phyloP scores from a whole-genome alignment of 805 yeast genomes.

The Ogataea paradorogensis region DNA sequence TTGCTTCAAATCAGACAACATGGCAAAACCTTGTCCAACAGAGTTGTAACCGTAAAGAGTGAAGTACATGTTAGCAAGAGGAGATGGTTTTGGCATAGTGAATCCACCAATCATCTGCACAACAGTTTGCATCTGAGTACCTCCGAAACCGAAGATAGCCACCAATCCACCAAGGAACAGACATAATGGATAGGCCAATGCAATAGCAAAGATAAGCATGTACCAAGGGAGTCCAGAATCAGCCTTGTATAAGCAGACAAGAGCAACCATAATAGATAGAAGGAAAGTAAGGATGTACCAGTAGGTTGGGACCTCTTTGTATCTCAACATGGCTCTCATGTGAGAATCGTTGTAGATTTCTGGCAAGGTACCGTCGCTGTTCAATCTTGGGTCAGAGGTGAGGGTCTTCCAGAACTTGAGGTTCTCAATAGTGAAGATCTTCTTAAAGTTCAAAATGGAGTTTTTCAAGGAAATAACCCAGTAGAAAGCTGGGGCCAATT shows the following conservation, averaged over 20 bases:
- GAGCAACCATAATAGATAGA: slow-evolving; percentile 35
- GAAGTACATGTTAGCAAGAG: slow-evolving; percentile 42
- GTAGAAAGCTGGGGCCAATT: slow-evolving; percentile 23
- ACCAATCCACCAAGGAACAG: slow-evolving; percentile 24
- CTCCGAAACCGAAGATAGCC: slow-evolving; percentile 27
- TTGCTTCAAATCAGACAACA: slow-evolving; percentile 40
- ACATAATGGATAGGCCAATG: slow-evolving; percentile 15
- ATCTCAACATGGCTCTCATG: slow-evolving; percentile 34
- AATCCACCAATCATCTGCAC: slow-evolving; percentile 39
- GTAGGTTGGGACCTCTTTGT: slow-evolving; percentile 40
- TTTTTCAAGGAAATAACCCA: slow-evolving; percentile 22
- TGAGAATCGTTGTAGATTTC: slow-evolving; percentile 34
- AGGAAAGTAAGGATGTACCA: slow-evolving; percentile 28
- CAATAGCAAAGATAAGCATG: slow-evolving; percentile 21
- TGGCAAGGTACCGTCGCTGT: slow-evolving; percentile 23
- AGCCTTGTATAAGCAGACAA: slow-evolving; percentile 24
- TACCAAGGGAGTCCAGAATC: slow-evolving; percentile 34
- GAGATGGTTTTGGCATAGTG: slow-evolving; percentile 28
- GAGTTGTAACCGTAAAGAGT: slow-evolving; percentile 41
- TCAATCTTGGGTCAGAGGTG: slow-evolving; percentile 20
- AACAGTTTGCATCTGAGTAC: slow-evolving; percentile 28
- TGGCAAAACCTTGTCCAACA: slow-evolving; percentile 40
- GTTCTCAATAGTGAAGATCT: slow-evolving; percentile 23
- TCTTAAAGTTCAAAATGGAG: slow-evolving; percentile 36
- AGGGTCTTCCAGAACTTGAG: slow-evolving; percentile 47